Conservation (phyloP, 1,139 yeast genomes). For the Scheffersomyces illinoinensis region DNA sequence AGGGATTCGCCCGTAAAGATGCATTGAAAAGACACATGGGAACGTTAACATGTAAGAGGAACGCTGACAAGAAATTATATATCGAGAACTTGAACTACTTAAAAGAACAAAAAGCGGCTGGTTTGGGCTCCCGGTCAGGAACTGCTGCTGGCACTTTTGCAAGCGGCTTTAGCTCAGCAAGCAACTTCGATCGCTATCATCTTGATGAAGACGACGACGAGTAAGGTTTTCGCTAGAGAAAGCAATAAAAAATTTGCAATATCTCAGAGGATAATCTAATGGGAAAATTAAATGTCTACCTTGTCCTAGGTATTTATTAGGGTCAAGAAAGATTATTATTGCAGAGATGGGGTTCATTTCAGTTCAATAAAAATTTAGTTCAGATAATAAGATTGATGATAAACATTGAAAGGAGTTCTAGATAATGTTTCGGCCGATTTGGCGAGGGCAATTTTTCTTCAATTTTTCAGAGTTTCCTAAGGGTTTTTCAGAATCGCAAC, state of each 20-base stretch:
- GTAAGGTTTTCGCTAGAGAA: neutral
- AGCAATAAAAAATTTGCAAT: neutral
- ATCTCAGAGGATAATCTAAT: neutral
- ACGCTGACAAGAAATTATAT: conserved; percentile 51
- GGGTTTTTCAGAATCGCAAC: neutral
- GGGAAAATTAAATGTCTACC: neutral
- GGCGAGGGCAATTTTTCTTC: neutral
- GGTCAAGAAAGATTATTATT: neutral
- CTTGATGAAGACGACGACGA: neutral
- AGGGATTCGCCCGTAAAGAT: conserved; percentile 81
- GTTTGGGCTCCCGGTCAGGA: neutral
- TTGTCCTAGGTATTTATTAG: neutral
- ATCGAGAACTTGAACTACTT: conserved; percentile 36
- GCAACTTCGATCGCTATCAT: neutral
- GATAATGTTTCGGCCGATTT: neutral
- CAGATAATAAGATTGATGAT: neutral
- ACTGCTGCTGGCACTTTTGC: neutral
- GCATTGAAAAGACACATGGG: conserved; percentile 74
- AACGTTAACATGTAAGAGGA: conserved; percentile 71
- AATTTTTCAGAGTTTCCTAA: neutral
- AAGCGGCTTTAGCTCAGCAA: neutral
- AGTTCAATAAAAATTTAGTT: neutral
- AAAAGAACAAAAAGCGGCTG: conserved; percentile 5
- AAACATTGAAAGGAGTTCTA: neutral
- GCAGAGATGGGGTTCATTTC: neutral